Evolutionary conservation across 768 basidiomycete species (phyloP).

Genomic region (Boletus pseudopeckii): DNA sequence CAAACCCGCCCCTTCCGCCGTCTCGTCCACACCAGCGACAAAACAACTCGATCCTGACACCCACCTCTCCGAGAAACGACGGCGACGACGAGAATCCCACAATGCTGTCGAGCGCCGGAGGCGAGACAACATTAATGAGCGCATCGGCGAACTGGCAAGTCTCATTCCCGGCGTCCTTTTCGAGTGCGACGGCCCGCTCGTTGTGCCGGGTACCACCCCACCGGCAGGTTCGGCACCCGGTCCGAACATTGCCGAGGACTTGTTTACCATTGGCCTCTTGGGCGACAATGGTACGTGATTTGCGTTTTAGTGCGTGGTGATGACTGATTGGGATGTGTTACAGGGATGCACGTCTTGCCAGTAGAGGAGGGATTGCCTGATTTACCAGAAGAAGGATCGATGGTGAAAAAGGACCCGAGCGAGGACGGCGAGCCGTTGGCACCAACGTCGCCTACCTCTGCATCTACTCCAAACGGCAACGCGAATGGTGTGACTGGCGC

Average conservation of each 20-base stretch:
- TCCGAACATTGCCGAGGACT: slow-evolving; percentile 15
- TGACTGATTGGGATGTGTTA: background rate
- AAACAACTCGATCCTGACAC: slow-evolving; percentile 23
- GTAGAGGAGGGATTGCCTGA: slow-evolving; percentile 28
- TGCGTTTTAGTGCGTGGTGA: too few species aligned
- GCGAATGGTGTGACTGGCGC: background rate
- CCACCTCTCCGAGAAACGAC: slow-evolving; percentile 74
- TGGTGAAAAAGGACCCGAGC: slow-evolving; percentile 29
- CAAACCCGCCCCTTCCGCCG: slow-evolving; percentile 8
- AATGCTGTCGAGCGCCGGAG: slow-evolving; percentile 89
- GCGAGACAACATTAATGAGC: slow-evolving; percentile 94
- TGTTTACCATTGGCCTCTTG: slow-evolving; percentile 20
- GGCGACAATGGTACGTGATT: slow-evolving; percentile 20
- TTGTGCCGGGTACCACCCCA: slow-evolving; percentile 13
- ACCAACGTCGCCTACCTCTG: slow-evolving; percentile 20
- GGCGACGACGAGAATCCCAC: slow-evolving; percentile 79
- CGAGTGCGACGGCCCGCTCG: slow-evolving; percentile 45
- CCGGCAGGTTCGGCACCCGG: slow-evolving; percentile 9
- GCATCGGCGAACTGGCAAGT: slow-evolving; percentile 85
- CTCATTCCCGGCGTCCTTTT: slow-evolving; percentile 86
- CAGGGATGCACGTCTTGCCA: slow-evolving; percentile 26
- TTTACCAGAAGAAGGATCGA: slow-evolving; percentile 26
- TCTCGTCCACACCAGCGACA: background rate
- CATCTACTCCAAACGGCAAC: slow-evolving; percentile 10
- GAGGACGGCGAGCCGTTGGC: slow-evolving; percentile 28